Evolutionary conservation across 495 filamentous ascomycete species (phyloP).

Genomic region (Daldinia vernicosa): DNA sequence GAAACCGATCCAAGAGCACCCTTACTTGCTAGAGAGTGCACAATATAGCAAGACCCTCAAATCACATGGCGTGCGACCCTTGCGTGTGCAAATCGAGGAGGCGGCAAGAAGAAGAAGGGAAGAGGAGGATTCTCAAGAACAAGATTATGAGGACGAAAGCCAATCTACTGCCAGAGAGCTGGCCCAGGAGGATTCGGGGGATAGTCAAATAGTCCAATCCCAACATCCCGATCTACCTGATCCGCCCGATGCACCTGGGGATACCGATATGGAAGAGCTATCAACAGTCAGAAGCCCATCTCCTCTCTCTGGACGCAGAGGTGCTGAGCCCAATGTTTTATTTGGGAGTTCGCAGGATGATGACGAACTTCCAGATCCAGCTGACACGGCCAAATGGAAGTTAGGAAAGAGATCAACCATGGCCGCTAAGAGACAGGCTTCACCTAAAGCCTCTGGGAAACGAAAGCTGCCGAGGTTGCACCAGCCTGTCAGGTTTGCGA

Average conservation of each 20-base stretch:
- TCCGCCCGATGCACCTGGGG: slow-evolving; percentile 28
- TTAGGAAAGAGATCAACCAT: slow-evolving; percentile 9
- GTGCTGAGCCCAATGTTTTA: not conserved
- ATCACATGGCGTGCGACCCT: slow-evolving; percentile 68
- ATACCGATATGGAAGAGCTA: slow-evolving; percentile 43
- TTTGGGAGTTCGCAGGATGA: slow-evolving; percentile 43
- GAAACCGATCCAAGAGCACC: slow-evolving; percentile 79
- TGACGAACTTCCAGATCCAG: slow-evolving; percentile 45
- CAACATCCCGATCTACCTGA: slow-evolving; percentile 32
- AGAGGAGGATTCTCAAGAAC: slow-evolving; percentile 60
- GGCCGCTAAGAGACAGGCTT: slow-evolving; percentile 37
- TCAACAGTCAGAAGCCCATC: slow-evolving; percentile 12
- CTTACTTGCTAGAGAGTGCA: slow-evolving; percentile 74
- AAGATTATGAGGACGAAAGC: slow-evolving; percentile 62
- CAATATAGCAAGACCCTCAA: slow-evolving; percentile 69
- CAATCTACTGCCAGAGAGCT: slow-evolving; percentile 44
- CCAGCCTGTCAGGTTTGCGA: slow-evolving; percentile 21
- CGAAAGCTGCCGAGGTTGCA: slow-evolving; percentile 33
- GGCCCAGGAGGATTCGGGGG: slow-evolving; percentile 38
- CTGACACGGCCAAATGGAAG: slow-evolving; percentile 45
- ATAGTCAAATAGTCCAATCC: slow-evolving; percentile 40
- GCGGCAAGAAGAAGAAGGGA: slow-evolving; percentile 38
- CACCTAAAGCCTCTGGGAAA: slow-evolving; percentile 36
- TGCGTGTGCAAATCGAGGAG: slow-evolving; percentile 59
- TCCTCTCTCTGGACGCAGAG: slow-evolving; percentile 23